Percentiles rank a stretch among this genome's conserved stretches.
Conservation (phyloP, 768 basidiomycete genomes). For the Russula dissimulans region DNA sequence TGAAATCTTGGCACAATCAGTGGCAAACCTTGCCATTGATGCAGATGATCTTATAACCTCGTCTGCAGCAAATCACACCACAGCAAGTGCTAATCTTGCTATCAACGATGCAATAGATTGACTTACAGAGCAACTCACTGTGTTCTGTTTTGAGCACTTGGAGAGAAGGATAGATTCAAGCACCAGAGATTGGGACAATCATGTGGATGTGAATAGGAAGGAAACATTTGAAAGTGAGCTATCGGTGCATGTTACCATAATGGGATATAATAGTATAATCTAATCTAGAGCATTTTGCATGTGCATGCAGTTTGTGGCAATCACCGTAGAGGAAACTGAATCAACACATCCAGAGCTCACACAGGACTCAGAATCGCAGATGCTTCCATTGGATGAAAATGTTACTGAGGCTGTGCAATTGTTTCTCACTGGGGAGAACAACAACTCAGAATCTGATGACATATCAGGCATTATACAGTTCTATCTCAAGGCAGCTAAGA, state of each 20-base stretch:
- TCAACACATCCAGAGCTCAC: background rate
- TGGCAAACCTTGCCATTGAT: too few species aligned
- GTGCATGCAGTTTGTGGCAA: too few species aligned
- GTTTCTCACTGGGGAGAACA: background rate
- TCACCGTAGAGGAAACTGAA: background rate
- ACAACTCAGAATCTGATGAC: background rate
- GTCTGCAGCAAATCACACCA: too few species aligned
- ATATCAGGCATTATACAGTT: background rate
- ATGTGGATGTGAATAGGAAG: too few species aligned
- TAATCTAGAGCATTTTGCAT: background rate
- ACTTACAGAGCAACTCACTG: too few species aligned
- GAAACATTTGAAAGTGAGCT: background rate
- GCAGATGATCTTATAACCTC: too few species aligned
- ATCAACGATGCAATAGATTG: too few species aligned
- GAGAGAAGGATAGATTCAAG: too few species aligned
- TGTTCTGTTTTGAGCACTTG: too few species aligned
- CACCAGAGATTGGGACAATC: too few species aligned
- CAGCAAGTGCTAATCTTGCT: too few species aligned
- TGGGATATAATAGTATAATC: background rate
- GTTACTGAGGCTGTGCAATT: background rate
- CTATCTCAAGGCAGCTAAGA: background rate
- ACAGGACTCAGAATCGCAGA: background rate
- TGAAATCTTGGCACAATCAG: too few species aligned
- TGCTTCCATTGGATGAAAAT: background rate
- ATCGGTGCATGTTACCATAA: background rate